Evolutionary conservation across 768 basidiomycete species (phyloP).

Genomic region (Suillus occidentalis): DNA sequence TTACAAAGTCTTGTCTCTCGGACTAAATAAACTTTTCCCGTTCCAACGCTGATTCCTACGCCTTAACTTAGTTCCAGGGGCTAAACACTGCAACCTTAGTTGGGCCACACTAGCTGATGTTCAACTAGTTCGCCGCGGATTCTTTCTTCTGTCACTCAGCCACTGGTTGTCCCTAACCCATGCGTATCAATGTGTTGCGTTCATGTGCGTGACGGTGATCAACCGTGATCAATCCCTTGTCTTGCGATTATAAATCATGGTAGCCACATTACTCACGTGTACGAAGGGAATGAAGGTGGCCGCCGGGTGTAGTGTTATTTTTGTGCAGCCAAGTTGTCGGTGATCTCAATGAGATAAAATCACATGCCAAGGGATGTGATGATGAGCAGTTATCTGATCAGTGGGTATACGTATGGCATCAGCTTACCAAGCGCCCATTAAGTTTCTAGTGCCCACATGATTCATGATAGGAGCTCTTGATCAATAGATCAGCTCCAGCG

Average conservation of each 20-base stretch:
- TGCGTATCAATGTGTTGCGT: neutral
- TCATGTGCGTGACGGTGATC: neutral
- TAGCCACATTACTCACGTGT: neutral
- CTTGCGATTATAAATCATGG: neutral
- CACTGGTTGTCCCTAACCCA: neutral
- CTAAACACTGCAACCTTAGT: neutral
- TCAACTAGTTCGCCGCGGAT: neutral
- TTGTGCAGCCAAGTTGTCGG: neutral
- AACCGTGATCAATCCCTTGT: neutral
- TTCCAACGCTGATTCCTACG: neutral
- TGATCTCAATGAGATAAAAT: neutral
- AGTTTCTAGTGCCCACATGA: neutral
- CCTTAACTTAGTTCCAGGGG: neutral
- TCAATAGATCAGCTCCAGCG: neutral
- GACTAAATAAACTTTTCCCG: conserved; percentile 1
- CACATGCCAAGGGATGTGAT: neutral
- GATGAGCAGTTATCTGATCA: neutral
- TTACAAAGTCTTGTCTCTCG: neutral
- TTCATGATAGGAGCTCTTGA: neutral
- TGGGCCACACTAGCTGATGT: neutral
- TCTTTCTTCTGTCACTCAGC: neutral
- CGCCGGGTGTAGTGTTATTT: neutral
- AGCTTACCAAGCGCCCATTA: neutral
- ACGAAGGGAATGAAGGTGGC: neutral
- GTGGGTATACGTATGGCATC: neutral